Conservation (phyloP, 179 eudicot species). For the Spinacia oleracea region DNA sequence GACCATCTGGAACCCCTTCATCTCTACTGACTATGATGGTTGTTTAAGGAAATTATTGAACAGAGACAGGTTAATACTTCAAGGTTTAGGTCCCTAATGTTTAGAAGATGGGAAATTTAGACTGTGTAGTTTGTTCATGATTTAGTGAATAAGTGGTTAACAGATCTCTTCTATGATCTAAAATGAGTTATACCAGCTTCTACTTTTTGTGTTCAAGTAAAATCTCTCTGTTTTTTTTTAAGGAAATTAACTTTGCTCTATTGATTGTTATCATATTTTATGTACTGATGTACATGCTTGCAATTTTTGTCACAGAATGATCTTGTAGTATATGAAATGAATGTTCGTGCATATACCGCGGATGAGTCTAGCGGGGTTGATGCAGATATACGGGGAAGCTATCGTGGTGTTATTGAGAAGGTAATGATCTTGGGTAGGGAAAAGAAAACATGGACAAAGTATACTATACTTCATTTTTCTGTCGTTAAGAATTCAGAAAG, state of each 20-base stretch:
- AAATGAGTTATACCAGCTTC: not conserved
- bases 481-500: not conserved
- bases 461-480: not conserved
- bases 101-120: not conserved
- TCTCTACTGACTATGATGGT: not conserved
- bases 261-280: slow-evolving; percentile 5
- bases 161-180: not conserved
- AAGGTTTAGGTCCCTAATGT: not conserved
- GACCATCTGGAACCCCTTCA: not conserved
- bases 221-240: not conserved
- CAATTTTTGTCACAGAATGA: slow-evolving; percentile 64
- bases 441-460: not conserved
- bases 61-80: not conserved
- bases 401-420: slow-evolving; percentile 95
- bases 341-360: slow-evolving; percentile 89
- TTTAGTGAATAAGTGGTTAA: not conserved
- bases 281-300: no score
- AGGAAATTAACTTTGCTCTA: not conserved
- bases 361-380: slow-evolving; percentile 89
- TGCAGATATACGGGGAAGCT: slow-evolving; percentile 80
- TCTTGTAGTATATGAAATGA: slow-evolving; percentile 97
- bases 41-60: not conserved
- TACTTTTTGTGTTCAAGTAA: not conserved
- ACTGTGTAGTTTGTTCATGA: not conserved
- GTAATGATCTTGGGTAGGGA: slow-evolving; percentile 34